Evolutionary conservation across 202 grass and related monocot species (phyloP).

Genomic region (Eragrostis tef): DNA sequence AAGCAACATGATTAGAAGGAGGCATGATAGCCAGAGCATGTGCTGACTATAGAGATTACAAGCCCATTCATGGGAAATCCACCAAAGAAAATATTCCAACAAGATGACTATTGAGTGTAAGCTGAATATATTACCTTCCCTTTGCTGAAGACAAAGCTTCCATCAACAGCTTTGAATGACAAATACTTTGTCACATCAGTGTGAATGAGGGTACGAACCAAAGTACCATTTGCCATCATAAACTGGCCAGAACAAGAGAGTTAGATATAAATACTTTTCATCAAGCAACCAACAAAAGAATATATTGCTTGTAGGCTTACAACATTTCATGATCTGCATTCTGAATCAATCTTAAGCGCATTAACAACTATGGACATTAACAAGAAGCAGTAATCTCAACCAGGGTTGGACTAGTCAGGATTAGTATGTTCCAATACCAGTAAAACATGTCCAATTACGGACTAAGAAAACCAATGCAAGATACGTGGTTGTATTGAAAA

Average conservation of each 20-base stretch:
- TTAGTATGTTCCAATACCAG: constrained; percentile 10
- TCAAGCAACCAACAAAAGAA: constrained; percentile 22
- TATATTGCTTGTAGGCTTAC: constrained; percentile 29
- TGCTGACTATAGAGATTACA: not conserved
- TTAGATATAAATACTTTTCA: constrained; percentile 21
- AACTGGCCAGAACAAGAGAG: constrained; percentile 54
- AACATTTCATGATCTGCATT: constrained; percentile 34
- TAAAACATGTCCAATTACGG: no score
- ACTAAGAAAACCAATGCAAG: not conserved
- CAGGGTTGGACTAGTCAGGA: constrained; percentile 8
- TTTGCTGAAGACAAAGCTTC: constrained; percentile 86
- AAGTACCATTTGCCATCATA: constrained; percentile 86
- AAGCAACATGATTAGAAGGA: not conserved
- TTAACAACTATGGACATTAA: constrained; percentile 26
- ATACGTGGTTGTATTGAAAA: not conserved
- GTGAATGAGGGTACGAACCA: constrained; percentile 79
- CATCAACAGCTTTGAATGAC: constrained; percentile 81
- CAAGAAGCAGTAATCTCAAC: not conserved
- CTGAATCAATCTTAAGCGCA: not conserved
- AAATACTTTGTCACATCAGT: constrained; percentile 88
- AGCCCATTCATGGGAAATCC: not conserved
- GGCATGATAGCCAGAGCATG: no score
- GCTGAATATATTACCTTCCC: constrained; percentile 61
- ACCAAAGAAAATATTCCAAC: constrained; percentile 8
- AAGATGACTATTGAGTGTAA: constrained; percentile 31